These are phyloP conservation scores for Penicillium longicatenatum DNA, from an alignment of 495 filamentous ascomycete genomes.

Conservation along the genomic window DNA sequence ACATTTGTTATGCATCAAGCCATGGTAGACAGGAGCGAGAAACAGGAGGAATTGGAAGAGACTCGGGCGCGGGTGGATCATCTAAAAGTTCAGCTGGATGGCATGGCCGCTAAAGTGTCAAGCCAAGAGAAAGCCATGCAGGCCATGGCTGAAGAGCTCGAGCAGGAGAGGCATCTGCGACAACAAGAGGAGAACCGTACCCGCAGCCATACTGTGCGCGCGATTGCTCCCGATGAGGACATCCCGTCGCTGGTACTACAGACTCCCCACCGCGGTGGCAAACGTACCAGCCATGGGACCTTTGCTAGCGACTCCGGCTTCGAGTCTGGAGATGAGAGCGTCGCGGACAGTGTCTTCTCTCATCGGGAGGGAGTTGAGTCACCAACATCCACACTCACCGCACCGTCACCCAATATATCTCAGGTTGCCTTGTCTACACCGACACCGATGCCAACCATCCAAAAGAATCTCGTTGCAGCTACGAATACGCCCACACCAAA, in stretches of 20 bases:
- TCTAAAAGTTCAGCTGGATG: conserved; percentile 74
- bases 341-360: conserved; percentile 65
- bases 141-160: conserved; percentile 63
- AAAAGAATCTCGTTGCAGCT: conserved; percentile 26
- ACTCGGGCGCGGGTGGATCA: conserved; percentile 65
- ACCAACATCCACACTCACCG: conserved; percentile 50
- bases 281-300: conserved; percentile 55
- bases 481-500: conserved; percentile 23
- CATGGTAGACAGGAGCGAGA: conserved; percentile 62
- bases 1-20: conserved; percentile 60
- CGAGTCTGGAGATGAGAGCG: conserved; percentile 57
- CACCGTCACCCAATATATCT: conserved; percentile 42
- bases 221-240: conserved; percentile 37
- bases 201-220: conserved; percentile 40
- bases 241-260: conserved; percentile 56
- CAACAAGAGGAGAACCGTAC: conserved; percentile 55
- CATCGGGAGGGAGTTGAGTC: conserved; percentile 54
- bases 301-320: conserved; percentile 55
- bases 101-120: conserved; percentile 66
- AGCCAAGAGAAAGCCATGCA: conserved; percentile 68
- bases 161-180: conserved; percentile 57
- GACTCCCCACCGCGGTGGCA: conserved; percentile 47
- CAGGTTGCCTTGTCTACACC: conserved; percentile 38
- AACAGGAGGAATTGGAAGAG: conserved; percentile 73
- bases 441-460: conserved; percentile 21